Base-by-base conservation (phyloP, 1,139 yeast genomes). In the Candida frijolesensis region DNA sequence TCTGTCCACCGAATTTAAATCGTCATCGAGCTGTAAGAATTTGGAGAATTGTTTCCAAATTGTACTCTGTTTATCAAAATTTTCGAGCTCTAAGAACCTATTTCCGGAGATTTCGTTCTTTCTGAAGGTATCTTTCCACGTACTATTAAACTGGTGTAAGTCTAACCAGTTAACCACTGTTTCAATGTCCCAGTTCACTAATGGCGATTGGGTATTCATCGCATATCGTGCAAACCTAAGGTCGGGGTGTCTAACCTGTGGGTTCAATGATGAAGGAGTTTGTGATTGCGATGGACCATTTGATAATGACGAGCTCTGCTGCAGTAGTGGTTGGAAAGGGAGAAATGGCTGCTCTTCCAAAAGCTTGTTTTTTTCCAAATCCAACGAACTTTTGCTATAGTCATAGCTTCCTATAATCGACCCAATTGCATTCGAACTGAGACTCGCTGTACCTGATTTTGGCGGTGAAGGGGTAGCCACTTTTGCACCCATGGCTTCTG, bases 141-240 rank as follows among this genome's bases (percentile, higher is more conserved):
- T 76, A 5, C 77, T 79, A 55, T 88, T 87, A 66, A 91, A 91
- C 33, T 80, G 78, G 62, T 90, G 79, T 18, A 65, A 59, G 14
- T 80, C 85, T 29, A 91, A 73, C 96, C 96, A 91, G 44, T 70
- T 64, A 0, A 78, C 52, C 0, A 90, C 95, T 49, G 87, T 75
- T 14, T 78, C 81, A 57, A 82, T 72, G 4, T 87, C 82, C 97
- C 97, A 90, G 42, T 57, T 60, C 12, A 57, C 60, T n/a, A 54
- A 52, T 3, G 65, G 55, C 1, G 66, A 55, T 49, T 68, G 77
- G 0, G 76, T 70, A 45, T 67, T 70, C 79, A 76, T 76, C 27
- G 78, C 80, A 55, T 76, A 76, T 27, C 78, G 60, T 12, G 73
- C 75, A 58, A 76, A 76, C 42, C 81, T n/a, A n/a, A 29, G 15